Evolutionary conservation across 371 early-diverging fungal genomes (phyloP).

Genomic region (Syncephalastrum racemosum): DNA sequence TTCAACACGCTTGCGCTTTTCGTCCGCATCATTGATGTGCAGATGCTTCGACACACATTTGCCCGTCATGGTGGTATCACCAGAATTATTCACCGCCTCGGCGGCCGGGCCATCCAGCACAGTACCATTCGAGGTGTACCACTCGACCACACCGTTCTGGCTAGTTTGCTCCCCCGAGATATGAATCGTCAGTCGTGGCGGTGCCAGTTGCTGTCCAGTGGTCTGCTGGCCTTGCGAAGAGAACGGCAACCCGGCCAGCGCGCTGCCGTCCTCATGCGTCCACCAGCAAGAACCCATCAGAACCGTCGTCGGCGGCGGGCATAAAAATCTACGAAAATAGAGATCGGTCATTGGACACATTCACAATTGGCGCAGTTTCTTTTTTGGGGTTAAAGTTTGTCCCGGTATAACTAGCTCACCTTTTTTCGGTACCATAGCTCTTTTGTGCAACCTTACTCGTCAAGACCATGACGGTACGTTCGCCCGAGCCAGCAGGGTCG

Average conservation of each 20-base stretch:
- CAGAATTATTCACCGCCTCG: conserved; percentile 17
- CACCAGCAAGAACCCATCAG: conserved; percentile 65
- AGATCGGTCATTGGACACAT: conserved; percentile 18
- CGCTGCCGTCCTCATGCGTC: conserved; percentile 20
- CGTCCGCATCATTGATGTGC: conserved; percentile 83
- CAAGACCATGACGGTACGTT: conserved; percentile 68
- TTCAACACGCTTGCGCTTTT: conserved; percentile 76
- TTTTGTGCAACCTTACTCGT: conserved; percentile 85
- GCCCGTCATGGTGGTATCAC: conserved; percentile 51
- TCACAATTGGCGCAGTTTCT: conserved; percentile 73
- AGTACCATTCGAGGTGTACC: conserved; percentile 26
- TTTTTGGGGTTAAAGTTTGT: conserved; percentile 46
- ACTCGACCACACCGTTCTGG: conserved; percentile 32
- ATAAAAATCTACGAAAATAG: conserved; percentile 48
- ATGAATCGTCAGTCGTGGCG: conserved; percentile 33
- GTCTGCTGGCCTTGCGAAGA: too few relatives aligned
- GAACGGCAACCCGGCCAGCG: too few relatives aligned
- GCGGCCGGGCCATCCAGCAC: conserved; percentile 22
- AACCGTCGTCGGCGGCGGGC: conserved; percentile 72
- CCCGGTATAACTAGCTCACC: conserved; percentile 27
- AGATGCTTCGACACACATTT: conserved; percentile 82
- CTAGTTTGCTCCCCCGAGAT: conserved; percentile 34
- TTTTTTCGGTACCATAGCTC: conserved; percentile 84
- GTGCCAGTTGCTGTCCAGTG: neutral
- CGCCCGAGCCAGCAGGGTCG: conserved; percentile 47